phyloP scores from a whole-genome alignment of 805 yeast species.

The Lipomyces spencermartinsiae region DNA sequence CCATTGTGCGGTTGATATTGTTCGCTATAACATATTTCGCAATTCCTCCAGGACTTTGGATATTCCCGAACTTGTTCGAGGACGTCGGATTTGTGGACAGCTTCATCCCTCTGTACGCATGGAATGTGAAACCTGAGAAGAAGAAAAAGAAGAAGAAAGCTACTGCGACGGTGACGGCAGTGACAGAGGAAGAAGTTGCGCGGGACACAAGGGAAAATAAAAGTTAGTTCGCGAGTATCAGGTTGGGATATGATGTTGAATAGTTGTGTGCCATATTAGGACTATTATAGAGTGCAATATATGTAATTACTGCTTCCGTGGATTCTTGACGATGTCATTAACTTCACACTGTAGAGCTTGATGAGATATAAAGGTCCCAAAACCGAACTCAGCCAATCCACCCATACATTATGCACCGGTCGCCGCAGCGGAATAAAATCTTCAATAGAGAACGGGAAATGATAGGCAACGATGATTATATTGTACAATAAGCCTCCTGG shows the following conservation, averaged over 20 bases:
- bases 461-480: neutral
- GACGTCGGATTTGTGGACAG: slow-evolving; percentile 94
- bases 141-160: slow-evolving; percentile 24
- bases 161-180: slow-evolving; percentile 15
- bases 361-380: neutral
- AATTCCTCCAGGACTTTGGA: slow-evolving; percentile 83
- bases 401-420: no score
- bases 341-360: no score
- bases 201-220: neutral
- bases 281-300: neutral
- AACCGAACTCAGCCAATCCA: neutral
- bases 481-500: neutral
- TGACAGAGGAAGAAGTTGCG: slow-evolving; percentile 12
- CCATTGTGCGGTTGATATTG: slow-evolving; percentile 77
- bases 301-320: neutral
- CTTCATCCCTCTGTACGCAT: slow-evolving; percentile 86
- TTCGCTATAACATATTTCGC: slow-evolving; percentile 64
- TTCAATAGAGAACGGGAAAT: neutral
- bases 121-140: slow-evolving; percentile 54
- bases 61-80: slow-evolving; percentile 93
- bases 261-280: neutral
- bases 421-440: no score
- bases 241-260: neutral
- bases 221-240: neutral
- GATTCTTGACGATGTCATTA: neutral